Evolutionary conservation across 257 asterid species (phyloP).

Genomic region (Nicotiana sylvestris): DNA sequence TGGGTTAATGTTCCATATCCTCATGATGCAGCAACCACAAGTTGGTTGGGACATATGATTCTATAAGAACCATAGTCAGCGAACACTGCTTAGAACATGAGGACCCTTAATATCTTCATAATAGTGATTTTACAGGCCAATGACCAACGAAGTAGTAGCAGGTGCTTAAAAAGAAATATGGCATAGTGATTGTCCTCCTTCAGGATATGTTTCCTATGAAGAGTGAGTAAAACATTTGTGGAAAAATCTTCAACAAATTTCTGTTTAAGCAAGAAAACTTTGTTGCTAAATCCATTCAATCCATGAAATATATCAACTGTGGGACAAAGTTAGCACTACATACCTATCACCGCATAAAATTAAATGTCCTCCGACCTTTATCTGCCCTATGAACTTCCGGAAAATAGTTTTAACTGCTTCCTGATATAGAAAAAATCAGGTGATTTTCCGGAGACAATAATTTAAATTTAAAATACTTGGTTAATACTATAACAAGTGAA

Average conservation of each 20-base stretch:
- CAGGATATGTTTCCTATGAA: neutral
- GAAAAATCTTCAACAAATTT: neutral
- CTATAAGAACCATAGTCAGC: neutral
- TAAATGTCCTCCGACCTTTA: slow-evolving; percentile 31
- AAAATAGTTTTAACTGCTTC: slow-evolving; percentile 27
- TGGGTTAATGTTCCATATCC: neutral
- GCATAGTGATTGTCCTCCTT: neutral
- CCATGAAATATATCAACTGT: neutral
- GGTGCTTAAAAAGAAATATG: neutral
- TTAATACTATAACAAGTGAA: neutral
- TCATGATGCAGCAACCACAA: neutral
- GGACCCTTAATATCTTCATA: neutral
- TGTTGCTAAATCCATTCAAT: neutral
- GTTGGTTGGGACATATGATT: neutral
- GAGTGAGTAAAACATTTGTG: neutral
- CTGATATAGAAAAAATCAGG: slow-evolving; percentile 13
- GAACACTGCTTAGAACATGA: neutral
- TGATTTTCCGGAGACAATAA: slow-evolving; percentile 10
- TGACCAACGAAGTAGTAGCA: neutral
- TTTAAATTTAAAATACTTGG: neutral
- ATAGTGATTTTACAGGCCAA: neutral
- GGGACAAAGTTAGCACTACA: neutral
- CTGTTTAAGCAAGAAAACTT: slow-evolving; percentile 1
- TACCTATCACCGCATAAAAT: slow-evolving; percentile 37
- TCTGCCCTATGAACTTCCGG: slow-evolving; percentile 26